phyloP scores from a whole-genome alignment of 768 basidiomycete genomes.

The Leccinum disarticulatum region DNA sequence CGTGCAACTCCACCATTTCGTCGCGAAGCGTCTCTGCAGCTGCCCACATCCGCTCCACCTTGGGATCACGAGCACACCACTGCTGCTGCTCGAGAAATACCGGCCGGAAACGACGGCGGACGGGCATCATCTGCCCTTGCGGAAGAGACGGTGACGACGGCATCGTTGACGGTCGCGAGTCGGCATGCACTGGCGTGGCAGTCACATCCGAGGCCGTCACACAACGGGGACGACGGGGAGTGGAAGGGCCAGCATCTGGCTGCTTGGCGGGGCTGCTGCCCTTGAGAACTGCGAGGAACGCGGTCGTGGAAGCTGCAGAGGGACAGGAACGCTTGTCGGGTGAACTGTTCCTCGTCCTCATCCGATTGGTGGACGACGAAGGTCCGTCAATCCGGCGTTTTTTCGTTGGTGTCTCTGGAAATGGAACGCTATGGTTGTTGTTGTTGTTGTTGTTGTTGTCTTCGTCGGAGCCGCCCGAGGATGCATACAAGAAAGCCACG shows the following conservation, averaged over 20 bases:
- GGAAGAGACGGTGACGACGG: conserved; percentile 11
- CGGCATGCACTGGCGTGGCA: conserved; percentile 14
- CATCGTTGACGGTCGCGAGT: conserved; percentile 24
- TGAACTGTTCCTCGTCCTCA: conserved; percentile 15
- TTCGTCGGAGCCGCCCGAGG: conserved; percentile 11
- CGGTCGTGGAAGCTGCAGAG: background rate
- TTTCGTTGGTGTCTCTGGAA: conserved; percentile 46
- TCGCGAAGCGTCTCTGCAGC: conserved; percentile 11
- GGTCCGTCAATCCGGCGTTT: conserved; percentile 32
- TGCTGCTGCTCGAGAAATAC: conserved; percentile 50
- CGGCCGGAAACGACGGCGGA: conserved; percentile 7
- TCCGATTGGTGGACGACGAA: conserved; percentile 8
- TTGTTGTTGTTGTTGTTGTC: background rate
- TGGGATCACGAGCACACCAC: conserved; percentile 28
- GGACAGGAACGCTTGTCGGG: conserved; percentile 8
- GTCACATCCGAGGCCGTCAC: background rate
- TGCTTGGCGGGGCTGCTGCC: conserved; percentile 8
- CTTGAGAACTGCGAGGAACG: conserved; percentile 23
- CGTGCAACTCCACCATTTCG: conserved; percentile 14
- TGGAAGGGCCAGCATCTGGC: conserved; percentile 21
- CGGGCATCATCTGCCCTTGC: conserved; percentile 6
- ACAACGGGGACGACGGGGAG: conserved; percentile 20
- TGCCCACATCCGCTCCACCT: conserved; percentile 29
- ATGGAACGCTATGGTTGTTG: conserved; percentile 7
- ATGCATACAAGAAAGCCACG: conserved; percentile 15